Conservation (phyloP, 768 basidiomycete genomes). For the Termitomyces bulborhizus region DNA sequence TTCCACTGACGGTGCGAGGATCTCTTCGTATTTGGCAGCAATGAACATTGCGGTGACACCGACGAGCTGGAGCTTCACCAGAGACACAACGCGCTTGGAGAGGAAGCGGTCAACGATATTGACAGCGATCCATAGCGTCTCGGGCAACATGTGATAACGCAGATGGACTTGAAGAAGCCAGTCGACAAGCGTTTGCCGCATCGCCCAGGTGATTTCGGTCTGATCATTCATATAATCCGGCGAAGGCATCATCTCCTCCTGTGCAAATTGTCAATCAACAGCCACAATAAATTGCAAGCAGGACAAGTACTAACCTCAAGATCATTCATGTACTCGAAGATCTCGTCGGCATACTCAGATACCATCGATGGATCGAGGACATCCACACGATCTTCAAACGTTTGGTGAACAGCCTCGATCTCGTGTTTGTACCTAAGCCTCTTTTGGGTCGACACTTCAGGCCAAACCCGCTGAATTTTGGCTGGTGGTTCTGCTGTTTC, state of each 20-base stretch:
- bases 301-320: constrained; percentile 63
- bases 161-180: constrained; percentile 98
- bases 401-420: constrained; percentile 64
- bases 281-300: not conserved
- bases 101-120: constrained; percentile 95
- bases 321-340: constrained; percentile 92
- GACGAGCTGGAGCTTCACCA: constrained; percentile 91
- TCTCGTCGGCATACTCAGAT: constrained; percentile 97
- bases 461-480: constrained; percentile 57
- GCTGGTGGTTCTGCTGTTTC: constrained; percentile 24
- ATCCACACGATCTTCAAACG: constrained; percentile 63
- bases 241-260: constrained; percentile 88
- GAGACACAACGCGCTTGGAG: constrained; percentile 78
- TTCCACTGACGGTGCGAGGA: constrained; percentile 93
- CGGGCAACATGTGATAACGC: constrained; percentile 98
- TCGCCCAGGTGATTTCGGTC: constrained; percentile 86
- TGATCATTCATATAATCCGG: constrained; percentile 93
- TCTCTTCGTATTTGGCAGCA: constrained; percentile 98
- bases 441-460: constrained; percentile 62
- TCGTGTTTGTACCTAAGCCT: constrained; percentile 52
- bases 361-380: constrained; percentile 91
- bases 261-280: constrained; percentile 16
- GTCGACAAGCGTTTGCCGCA: constrained; percentile 96
- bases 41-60: constrained; percentile 99
- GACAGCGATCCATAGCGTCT: constrained; percentile 98